phyloP scores from a whole-genome alignment of 2,329 filamentous ascomycete genomes.

The Pseudocercospora fijiensis region DNA sequence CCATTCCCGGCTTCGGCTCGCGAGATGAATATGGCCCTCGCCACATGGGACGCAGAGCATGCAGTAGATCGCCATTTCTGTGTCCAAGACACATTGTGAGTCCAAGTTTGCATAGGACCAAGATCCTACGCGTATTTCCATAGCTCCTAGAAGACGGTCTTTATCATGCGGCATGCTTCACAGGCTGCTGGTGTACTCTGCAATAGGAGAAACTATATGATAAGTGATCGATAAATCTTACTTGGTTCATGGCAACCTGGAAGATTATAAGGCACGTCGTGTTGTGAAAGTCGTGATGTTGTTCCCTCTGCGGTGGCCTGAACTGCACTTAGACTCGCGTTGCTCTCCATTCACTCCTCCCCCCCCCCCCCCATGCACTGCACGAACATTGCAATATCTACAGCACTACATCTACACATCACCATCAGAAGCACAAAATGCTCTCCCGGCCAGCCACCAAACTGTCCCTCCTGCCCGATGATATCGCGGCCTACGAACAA shows the following conservation, averaged over 20 bases:
- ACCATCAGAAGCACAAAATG: slow-evolving; percentile 25
- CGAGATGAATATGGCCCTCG: not conserved
- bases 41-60: slow-evolving; percentile 7
- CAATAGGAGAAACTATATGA: not conserved
- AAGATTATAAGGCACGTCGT: too few relatives aligned
- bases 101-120: not conserved
- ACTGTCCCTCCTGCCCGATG: slow-evolving; percentile 38
- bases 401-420: not conserved
- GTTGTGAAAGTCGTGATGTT: not conserved
- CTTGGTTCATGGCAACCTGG: not conserved
- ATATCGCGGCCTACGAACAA: slow-evolving; percentile 37
- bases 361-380: not conserved
- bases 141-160: too few relatives aligned
- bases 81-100: not conserved
- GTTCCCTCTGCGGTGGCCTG: not conserved
- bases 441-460: slow-evolving; percentile 40
- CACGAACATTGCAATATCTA: not conserved
- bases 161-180: too few relatives aligned
- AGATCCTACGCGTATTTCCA: not conserved
- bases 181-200: too few relatives aligned
- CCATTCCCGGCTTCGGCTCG: slow-evolving; percentile 15
- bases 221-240: not conserved
- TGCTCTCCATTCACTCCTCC: not conserved
- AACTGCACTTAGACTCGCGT: not conserved
- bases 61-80: not conserved